Evolutionary conservation across 371 early-diverging fungal genomes (phyloP), one percentile per base, ranked within the genome.

Genomic region (Syncephalastrum contaminatum): DNA sequence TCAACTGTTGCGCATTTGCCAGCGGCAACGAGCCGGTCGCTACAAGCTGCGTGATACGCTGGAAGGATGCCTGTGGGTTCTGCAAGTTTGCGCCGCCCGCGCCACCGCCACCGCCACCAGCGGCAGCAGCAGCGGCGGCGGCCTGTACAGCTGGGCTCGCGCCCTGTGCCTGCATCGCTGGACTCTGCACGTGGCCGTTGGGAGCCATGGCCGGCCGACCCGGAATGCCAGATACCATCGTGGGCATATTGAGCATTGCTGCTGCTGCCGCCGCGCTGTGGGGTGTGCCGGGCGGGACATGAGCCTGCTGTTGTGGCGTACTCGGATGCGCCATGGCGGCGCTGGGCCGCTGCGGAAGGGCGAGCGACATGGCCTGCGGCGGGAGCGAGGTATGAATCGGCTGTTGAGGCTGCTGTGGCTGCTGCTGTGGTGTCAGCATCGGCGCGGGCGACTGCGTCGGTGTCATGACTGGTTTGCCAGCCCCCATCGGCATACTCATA

Each of bases 1-100:
- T 48, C 48, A 69, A 54, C 53, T 70, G 66, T 42, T 72, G 72
- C 13, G 70, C 72, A 30, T 60, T 58, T 8, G 65, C 63, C 7
- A 63, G 36, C 14, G 72, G 66, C 27, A 72, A 52, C 18, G 57
- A 57, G 16, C 67, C 63, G 10, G 60, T 18, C 10, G 58, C 56
- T n/a, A 71, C 58, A 16, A 73, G 48, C 24, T 66, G 62, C 18
- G 70, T 73, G 5, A 75, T 72, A 20, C 64, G 66, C 22, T 72
- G 77, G 8, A 67, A 44, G 4, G 67, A 62, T 15, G 57, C 53
- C 45, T 72, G 70, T 4, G 49, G 42, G 13, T 51, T 54, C 36
- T 57, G 68, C 15, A 61, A 64, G 20, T 60, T 56, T n/a, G 25
- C 55, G 7, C 65, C 22, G 15, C 57, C 60, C 43, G 18, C 27